phyloP scores from a whole-genome alignment of 2,329 filamentous ascomycete species.

The Drechslerella dactyloides region DNA sequence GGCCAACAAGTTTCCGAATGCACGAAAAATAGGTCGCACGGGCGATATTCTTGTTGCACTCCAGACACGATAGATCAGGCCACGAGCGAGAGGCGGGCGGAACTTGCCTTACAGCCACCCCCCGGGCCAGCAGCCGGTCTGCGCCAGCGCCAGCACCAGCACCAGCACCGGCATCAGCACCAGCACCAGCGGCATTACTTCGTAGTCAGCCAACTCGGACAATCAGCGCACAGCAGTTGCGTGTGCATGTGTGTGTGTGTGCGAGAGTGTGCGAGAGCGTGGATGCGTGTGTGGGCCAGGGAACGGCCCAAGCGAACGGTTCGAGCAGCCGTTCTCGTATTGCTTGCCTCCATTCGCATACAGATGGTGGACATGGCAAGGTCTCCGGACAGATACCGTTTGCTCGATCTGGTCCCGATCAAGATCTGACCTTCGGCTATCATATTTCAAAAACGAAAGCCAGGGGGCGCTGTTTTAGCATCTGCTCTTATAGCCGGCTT shows the following conservation, averaged over 20 bases:
- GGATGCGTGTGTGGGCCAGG: constrained; percentile 19
- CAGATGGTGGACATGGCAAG: constrained; percentile 11
- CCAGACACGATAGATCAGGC: constrained; percentile 31
- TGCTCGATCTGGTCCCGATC: constrained; percentile 51
- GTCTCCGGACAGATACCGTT: constrained; percentile 44
- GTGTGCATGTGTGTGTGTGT: neutral
- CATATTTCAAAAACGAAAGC: constrained; percentile 39
- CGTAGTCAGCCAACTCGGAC: too few species aligned
- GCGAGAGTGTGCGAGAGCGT: neutral
- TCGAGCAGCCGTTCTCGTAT: constrained; percentile 35
- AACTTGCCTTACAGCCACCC: constrained; percentile 16
- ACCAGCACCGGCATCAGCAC: neutral
- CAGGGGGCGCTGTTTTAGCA: constrained; percentile 9
- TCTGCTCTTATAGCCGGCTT: constrained; percentile 1
- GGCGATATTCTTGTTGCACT: neutral
- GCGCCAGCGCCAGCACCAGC: neutral
- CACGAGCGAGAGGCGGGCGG: constrained; percentile 20
- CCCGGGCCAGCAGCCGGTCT: too few species aligned
- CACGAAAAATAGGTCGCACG: constrained; percentile 14
- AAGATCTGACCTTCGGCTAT: constrained; percentile 51
- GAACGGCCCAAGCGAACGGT: constrained; percentile 49
- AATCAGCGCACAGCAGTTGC: neutral
- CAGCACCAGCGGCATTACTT: neutral
- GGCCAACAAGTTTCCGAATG: neutral
- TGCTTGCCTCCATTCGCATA: constrained; percentile 50